phyloP scores from a whole-genome alignment of 192 early-diverging fungal species.

The Coemansia sp. region DNA sequence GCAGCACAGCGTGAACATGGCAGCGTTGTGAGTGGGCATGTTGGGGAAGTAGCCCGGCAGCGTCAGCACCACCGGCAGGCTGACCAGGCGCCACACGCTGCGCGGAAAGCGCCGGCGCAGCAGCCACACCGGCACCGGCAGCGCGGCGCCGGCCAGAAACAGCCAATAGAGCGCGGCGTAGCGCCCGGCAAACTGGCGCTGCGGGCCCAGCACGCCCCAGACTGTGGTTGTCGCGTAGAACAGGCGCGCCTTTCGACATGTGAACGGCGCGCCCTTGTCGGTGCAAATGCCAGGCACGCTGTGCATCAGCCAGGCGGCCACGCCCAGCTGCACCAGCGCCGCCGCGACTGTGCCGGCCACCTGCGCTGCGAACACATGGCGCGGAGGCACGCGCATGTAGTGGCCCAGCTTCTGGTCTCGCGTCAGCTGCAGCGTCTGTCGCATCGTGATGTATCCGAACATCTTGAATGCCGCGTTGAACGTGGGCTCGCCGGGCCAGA shows the following conservation, averaged over 20 bases:
- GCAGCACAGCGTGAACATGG: conserved; percentile 49
- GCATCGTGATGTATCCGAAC: conserved; percentile 69
- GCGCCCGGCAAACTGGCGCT: conserved; percentile 58
- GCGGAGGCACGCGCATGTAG: conserved; percentile 72
- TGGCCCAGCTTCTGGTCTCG: conserved; percentile 68
- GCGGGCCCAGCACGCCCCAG: conserved; percentile 74
- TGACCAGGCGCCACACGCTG: conserved; percentile 60
- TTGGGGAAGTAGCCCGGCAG: conserved; percentile 60
- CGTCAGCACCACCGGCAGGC: conserved; percentile 64
- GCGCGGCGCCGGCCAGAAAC: conserved; percentile 59
- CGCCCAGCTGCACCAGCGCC: conserved; percentile 64
- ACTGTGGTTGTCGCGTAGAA: conserved; percentile 70
- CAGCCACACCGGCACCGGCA: conserved; percentile 70
- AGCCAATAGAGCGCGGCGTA: conserved; percentile 50
- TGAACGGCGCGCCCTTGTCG: conserved; percentile 58
- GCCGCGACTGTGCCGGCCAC: conserved; percentile 68
- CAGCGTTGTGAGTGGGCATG: conserved; percentile 49
- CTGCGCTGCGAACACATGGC: conserved; percentile 73
- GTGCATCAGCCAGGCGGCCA: conserved; percentile 62
- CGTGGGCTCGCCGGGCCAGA: conserved; percentile 72
- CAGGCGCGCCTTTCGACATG: conserved; percentile 54
- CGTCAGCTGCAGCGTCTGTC: conserved; percentile 65
- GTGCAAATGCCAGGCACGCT: conserved; percentile 58
- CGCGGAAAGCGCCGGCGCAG: conserved; percentile 60
- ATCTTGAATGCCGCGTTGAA: conserved; percentile 81